A percentile compares a stretch with the other conserved stretches of the same genome.
These are phyloP conservation scores for Pseudophaeomoniella oleicola DNA, from an alignment of 2,329 filamentous ascomycete genomes.

Conservation along the genomic window DNA sequence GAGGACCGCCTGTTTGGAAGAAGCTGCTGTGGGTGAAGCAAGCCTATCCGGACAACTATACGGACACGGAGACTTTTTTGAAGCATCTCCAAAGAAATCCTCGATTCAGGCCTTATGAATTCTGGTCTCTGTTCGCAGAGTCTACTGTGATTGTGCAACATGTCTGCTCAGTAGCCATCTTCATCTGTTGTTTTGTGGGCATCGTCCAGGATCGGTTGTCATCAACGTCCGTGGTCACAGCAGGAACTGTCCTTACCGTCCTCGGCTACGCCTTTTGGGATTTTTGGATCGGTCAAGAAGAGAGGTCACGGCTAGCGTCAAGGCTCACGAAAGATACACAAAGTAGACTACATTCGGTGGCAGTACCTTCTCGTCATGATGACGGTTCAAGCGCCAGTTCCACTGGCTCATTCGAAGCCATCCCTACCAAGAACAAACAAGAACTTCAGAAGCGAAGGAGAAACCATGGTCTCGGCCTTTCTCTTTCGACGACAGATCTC, in stretches of 20 bases:
- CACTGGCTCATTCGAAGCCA: conserved; percentile 17
- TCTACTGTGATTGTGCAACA: conserved; percentile 96
- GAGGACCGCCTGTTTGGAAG: conserved; percentile 69
- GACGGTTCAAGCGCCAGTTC: conserved; percentile 27
- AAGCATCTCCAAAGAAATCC: conserved; percentile 93
- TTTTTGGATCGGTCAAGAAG: conserved; percentile 66
- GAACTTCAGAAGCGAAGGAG: conserved; percentile 12
- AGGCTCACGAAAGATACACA: conserved; percentile 1
- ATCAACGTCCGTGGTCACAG: conserved; percentile 75
- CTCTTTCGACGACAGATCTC: conserved; percentile 21
- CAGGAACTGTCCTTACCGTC: conserved; percentile 68
- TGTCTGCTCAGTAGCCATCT: conserved; percentile 86
- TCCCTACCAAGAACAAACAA: conserved; percentile 15
- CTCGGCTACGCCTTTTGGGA: conserved; percentile 88
- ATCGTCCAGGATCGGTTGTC: conserved; percentile 82
- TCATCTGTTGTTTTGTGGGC: conserved; percentile 81
- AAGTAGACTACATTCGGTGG: conserved; percentile 23
- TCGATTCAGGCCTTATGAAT: conserved; percentile 85
- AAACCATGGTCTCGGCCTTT: conserved; percentile 28
- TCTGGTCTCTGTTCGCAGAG: conserved; percentile 91
- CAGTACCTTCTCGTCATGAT: conserved; percentile 10
- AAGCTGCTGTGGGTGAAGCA: conserved; percentile 98
- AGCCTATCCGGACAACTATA: conserved; percentile 93
- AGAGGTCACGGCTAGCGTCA: conserved; percentile 22
- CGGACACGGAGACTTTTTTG: conserved; percentile 89